These are phyloP conservation scores for Platanthera guangdongensis DNA, from an alignment of 106 monocot genomes.

Conservation along the genomic window DNA sequence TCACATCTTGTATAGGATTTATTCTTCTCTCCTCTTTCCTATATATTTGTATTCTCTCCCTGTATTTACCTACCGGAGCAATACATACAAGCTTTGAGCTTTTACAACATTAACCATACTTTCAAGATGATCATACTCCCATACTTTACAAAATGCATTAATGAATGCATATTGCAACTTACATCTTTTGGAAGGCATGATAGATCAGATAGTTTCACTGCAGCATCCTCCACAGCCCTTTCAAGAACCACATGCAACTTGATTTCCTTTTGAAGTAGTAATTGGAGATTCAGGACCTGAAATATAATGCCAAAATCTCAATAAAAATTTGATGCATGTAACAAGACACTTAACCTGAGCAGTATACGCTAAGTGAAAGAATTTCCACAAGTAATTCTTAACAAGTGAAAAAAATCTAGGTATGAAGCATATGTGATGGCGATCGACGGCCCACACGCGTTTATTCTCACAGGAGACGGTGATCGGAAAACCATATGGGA, in stretches of 20 bases:
- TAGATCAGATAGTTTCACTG: slow-evolving; percentile 30
- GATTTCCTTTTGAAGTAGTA: slow-evolving; percentile 46
- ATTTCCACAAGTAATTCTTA: neutral
- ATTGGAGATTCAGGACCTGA: slow-evolving; percentile 57
- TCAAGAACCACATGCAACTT: slow-evolving; percentile 55
- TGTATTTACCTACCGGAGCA: no score
- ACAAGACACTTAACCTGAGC: neutral
- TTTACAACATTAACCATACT: no score
- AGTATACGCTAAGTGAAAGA: neutral
- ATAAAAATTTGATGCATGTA: neutral
- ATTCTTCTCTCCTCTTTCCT: no score
- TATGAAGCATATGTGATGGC: neutral
- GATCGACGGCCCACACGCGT: no score
- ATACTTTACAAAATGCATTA: neutral
- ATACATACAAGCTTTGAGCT: no score
- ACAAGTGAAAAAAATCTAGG: neutral
- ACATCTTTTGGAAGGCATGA: slow-evolving; percentile 57
- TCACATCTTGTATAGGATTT: no score
- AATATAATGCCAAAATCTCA: slow-evolving; percentile 7
- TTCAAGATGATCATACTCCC: neutral
- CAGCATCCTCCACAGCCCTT: slow-evolving; percentile 57
- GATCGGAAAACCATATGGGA: no score
- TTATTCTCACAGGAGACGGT: no score
- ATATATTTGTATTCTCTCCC: no score
- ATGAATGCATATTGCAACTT: neutral